Evolutionary conservation across 2,329 filamentous ascomycete species (phyloP), one percentile per base, ranked within the genome.

Genomic region (Coniella vitis): DNA sequence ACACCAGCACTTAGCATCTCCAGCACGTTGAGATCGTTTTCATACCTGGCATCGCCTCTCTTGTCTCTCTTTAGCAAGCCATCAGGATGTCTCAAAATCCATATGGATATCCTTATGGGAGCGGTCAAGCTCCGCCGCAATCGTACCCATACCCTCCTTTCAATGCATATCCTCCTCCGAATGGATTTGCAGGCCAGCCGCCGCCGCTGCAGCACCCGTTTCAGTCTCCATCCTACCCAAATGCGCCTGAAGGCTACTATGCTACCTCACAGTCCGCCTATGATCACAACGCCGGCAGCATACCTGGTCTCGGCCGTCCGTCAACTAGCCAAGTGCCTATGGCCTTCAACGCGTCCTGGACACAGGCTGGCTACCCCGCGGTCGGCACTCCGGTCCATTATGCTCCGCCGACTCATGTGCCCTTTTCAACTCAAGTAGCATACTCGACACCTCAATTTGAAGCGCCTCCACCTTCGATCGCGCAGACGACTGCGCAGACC

Each of bases 81-180:
- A 19, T 48, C 35, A 58, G 50, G 34, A 73, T 73, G 68, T 63
- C 69, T 35, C 65, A 69, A 41, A 67, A 66, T 51, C 63, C 65
- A 14, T 66, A 67, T 44, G 59, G 61, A 41, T 65, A 69, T 49
- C 57, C 58, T 54, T 58, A 56, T 49, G 54, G 54, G 12, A 59
- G 25, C 10, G 25, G 61, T 49, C 63, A 61, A 41, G 58, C 52
- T 22, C 58, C 57, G 47, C 50, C 52, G 46, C 56, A 56, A 37
- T 55, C 55, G 13, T 60, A 60, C 51, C 41, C 55, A 34, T 60
- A 60, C 48, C 56, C 53, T 32, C 53, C 52, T 2, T 51, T 48
- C 19, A 34, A 47, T 12, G 40, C 51, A 7, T 57, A 56, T 38
- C 34, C 57, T 22, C 53, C 54, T 32, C 36, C 42, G 17, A 57